Percentiles rank a stretch among this genome's conserved stretches.
Evolutionary conservation across 2,329 filamentous ascomycete genomes (phyloP).

Genomic region (Cercospora brassicicola): DNA sequence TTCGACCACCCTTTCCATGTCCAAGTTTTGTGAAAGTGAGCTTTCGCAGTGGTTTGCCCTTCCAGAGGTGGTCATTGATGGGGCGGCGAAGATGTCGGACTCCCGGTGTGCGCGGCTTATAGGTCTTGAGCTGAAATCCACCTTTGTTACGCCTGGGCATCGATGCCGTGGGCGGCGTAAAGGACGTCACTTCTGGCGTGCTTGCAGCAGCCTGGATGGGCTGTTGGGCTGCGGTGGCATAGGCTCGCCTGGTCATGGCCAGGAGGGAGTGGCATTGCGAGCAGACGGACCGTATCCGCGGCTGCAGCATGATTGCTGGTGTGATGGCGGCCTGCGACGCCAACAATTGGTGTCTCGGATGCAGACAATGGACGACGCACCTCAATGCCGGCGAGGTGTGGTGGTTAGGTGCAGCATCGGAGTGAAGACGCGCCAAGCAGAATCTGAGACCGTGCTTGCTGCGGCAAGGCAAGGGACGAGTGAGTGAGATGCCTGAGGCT

Average conservation of each 20-base stretch:
- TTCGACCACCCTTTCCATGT: slow-evolving; percentile 87
- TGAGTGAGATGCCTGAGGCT: not conserved
- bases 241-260: slow-evolving; percentile 50
- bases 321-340: not conserved
- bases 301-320: slow-evolving; percentile 60
- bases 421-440: not conserved
- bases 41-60: slow-evolving; percentile 76
- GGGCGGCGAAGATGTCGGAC: slow-evolving; percentile 86
- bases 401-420: not conserved
- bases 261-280: slow-evolving; percentile 52
- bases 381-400: not conserved
- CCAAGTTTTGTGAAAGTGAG: slow-evolving; percentile 92
- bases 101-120: slow-evolving; percentile 91
- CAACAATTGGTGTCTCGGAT: not conserved
- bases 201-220: slow-evolving; percentile 27
- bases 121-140: slow-evolving; percentile 67
- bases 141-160: slow-evolving; percentile 40
- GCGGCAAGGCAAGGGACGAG: not conserved
- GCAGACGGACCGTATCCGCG: slow-evolving; percentile 59
- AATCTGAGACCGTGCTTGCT: not conserved
- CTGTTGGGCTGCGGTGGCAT: slow-evolving; percentile 51
- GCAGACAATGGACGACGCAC: not conserved
- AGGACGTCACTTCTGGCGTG: slow-evolving; percentile 31
- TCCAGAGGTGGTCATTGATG: slow-evolving; percentile 96
- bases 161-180: slow-evolving; percentile 40